Base-by-base conservation (phyloP, 148 eudicot species). In the Chenopodium album region DNA sequence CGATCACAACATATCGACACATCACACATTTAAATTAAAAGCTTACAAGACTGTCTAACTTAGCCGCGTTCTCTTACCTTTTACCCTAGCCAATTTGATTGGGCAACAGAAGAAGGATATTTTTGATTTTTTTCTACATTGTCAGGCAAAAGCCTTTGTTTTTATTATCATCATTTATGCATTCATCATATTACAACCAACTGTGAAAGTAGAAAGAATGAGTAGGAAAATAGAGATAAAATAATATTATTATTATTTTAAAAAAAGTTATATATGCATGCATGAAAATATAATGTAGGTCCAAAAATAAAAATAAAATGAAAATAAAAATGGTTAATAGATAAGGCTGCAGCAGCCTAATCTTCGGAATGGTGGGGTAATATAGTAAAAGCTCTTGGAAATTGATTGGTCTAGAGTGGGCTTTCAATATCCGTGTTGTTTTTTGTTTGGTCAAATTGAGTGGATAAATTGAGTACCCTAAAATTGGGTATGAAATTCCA, bases 331-430 rank as follows among this genome's bases (percentile, higher is more conserved):
- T 34, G 44, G 44, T 4, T 41, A 41, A 41, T 41, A 19, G 71
- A 67, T 69, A 69, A 69, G 17, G 23, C n/a, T 69, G 73, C 46
- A 69, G 22, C 73, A 69, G 22, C 73, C 73, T 32, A 69, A 17
- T 32, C 47, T 69, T 69, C 20, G 47, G 73, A 69, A 32, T 69
- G 73, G 73, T 69, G 73, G 47, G 71, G 73, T 26, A 14, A 1
- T 34, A 41, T 41, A 41, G 44, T 41, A 41, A 41, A 41, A 41
- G 44, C 8, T 12, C 2, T 41, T 41, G 12, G 31, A 29, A 4
- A 14, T 12, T 29, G 8, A 28, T 26, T 67, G 62, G 62, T 19
- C 22, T 16, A 17, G 20, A 14, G 7, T 34, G 17, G 37, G 20
- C 47, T 69, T 32, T 32, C 17, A 31, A 44, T 41, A 71, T 12